Conservation (phyloP, 768 basidiomycete species). For the Galerina marginata region DNA sequence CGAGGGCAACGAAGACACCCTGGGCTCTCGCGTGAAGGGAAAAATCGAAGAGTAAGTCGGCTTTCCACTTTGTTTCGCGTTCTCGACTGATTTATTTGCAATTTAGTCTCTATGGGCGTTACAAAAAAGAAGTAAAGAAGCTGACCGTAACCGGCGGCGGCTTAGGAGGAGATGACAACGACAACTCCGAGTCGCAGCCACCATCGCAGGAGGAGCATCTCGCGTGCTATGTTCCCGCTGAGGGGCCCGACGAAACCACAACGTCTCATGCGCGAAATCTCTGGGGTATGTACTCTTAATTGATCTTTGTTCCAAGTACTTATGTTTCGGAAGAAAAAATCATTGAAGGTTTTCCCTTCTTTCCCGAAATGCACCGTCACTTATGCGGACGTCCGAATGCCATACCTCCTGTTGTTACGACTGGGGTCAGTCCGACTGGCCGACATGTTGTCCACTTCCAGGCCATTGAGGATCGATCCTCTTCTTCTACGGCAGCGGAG, state of each 20-base stretch:
- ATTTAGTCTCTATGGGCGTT: constrained; percentile 18
- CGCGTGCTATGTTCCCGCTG: constrained; percentile 18
- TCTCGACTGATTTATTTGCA: not conserved
- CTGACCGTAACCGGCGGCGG: constrained; percentile 26
- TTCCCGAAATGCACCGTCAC: constrained; percentile 21
- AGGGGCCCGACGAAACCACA: constrained; percentile 25
- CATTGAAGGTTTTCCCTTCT: constrained; percentile 23
- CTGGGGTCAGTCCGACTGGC: constrained; percentile 32
- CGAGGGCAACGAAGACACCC: not conserved
- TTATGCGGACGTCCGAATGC: constrained; percentile 29
- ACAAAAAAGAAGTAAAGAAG: constrained; percentile 18
- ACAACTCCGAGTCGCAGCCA: not conserved
- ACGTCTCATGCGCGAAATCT: constrained; percentile 23
- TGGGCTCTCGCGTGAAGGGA: not conserved
- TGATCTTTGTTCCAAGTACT: not conserved
- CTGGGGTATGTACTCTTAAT: constrained; percentile 26
- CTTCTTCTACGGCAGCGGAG: not conserved
- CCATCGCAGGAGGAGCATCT: constrained; percentile 1
- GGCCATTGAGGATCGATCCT: not conserved
- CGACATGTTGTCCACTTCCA: constrained; percentile 23
- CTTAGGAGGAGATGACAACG: constrained; percentile 5
- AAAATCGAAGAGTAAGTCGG: not conserved
- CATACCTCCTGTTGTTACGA: constrained; percentile 30
- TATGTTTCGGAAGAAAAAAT: constrained; percentile 23
- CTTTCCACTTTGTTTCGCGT: not conserved